Conservation (phyloP, 2,329 filamentous ascomycete genomes). For the Apiospora sp. region DNA sequence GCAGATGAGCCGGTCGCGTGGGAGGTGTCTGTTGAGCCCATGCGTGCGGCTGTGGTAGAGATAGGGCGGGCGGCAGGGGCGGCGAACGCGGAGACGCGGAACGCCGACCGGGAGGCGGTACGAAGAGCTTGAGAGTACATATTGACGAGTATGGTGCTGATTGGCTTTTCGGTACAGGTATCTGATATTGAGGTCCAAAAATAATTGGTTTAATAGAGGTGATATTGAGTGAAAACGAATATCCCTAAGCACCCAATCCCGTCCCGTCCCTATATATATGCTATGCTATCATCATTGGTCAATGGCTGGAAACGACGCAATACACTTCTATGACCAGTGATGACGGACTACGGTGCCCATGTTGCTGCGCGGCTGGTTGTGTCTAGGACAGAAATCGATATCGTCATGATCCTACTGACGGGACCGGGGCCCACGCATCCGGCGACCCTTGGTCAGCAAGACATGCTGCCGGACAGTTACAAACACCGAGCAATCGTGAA, state of each 20-base stretch:
- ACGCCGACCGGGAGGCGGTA: background rate
- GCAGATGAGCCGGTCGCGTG: constrained; percentile 32
- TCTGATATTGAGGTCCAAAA: rapidly evolving
- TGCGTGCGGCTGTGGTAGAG: background rate
- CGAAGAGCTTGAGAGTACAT: constrained; percentile 20
- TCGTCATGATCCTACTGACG: constrained; percentile 3
- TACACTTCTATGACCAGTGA: background rate
- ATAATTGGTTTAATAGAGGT: background rate
- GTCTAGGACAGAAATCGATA: constrained; percentile 4
- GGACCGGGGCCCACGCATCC: background rate
- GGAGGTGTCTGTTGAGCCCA: constrained; percentile 22
- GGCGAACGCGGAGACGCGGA: background rate
- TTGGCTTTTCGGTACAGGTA: too few relatives aligned
- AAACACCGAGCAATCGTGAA: background rate
- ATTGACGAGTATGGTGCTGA: background rate
- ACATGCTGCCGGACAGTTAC: background rate
- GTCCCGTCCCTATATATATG: background rate
- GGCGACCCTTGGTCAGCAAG: background rate
- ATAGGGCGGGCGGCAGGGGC: constrained; percentile 1
- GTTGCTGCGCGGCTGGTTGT: background rate
- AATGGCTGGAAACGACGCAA: background rate
- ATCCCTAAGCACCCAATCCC: rapidly evolving
- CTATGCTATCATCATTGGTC: too few relatives aligned
- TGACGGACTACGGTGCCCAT: background rate
- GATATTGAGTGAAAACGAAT: background rate